These are phyloP conservation scores for Ceratonia siliqua DNA, from an alignment of 306 rosid species.

Conservation along the genomic window DNA sequence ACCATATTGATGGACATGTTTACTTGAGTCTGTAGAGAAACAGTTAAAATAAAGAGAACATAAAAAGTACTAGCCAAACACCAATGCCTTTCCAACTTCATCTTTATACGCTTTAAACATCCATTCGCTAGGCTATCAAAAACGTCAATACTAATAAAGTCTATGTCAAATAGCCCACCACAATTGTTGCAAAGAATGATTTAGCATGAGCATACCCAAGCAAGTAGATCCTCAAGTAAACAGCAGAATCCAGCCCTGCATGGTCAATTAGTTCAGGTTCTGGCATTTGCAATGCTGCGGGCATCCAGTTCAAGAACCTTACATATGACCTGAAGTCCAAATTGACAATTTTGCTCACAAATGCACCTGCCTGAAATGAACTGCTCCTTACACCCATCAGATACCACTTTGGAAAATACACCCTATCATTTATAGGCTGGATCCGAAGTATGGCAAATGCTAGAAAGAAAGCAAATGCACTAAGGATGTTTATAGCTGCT, in stretches of 20 bases:
- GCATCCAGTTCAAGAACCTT: slow-evolving; percentile 91
- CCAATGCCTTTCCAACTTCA: not conserved
- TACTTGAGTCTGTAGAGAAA: not conserved
- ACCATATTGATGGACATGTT: not conserved
- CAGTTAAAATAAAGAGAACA: not conserved
- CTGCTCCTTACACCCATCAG: slow-evolving; percentile 81
- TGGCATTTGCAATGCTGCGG: slow-evolving; percentile 90
- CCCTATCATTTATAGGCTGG: slow-evolving; percentile 93
- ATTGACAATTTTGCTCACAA: slow-evolving; percentile 80
- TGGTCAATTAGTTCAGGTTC: slow-evolving; percentile 92
- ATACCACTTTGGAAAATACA: slow-evolving; percentile 98
- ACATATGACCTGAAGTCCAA: slow-evolving; percentile 78
- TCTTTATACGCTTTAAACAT: not conserved
- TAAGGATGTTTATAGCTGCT: slow-evolving; percentile 85
- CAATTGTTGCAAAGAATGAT: not conserved
- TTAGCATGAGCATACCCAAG: slow-evolving; percentile 61
- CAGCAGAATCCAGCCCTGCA: slow-evolving; percentile 94
- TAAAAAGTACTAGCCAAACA: not conserved
- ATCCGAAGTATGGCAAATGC: slow-evolving; percentile 86
- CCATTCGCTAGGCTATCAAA: not conserved
- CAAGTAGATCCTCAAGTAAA: slow-evolving; percentile 88
- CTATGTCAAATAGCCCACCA: not conserved
- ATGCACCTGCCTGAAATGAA: slow-evolving; percentile 66
- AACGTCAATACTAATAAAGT: not conserved
- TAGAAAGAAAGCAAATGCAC: slow-evolving; percentile 70